Percentiles rank a stretch among this genome's conserved stretches.
Conservation (phyloP, 441 rosid genomes). For the Gossypium aridum region DNA sequence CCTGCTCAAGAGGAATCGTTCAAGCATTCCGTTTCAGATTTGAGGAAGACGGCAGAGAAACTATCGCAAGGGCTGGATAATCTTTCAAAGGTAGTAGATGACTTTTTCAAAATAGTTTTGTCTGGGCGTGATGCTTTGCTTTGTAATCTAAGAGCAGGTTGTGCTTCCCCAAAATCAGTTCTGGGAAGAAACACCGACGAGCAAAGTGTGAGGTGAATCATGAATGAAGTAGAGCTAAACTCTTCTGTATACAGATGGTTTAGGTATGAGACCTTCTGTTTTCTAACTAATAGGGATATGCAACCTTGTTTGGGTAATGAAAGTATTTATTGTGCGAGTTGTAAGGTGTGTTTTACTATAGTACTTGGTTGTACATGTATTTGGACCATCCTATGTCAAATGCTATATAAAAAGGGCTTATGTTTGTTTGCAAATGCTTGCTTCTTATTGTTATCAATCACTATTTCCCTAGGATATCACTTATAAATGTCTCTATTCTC, state of each 20-base stretch:
- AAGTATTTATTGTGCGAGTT: constrained; percentile 14
- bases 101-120: constrained; percentile 75
- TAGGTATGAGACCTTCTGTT: constrained; percentile 25
- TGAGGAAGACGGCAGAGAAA: constrained; percentile 27
- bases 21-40: constrained; percentile 31
- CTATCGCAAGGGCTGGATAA: constrained; percentile 60
- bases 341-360: constrained; percentile 4
- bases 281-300: constrained; percentile 4
- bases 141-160: constrained; percentile 52
- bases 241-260: constrained; percentile 19
- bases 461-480: not conserved
- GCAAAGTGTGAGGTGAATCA: constrained; percentile 21
- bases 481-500: not conserved
- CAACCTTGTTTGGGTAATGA: constrained; percentile 6
- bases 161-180: constrained; percentile 23
- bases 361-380: constrained; percentile 14
- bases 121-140: constrained; percentile 80
- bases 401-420: constrained; percentile 3
- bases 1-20: constrained; percentile 31
- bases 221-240: constrained; percentile 15
- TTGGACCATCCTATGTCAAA: constrained; percentile 7
- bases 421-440: not conserved
- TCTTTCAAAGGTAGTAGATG: constrained; percentile 65
- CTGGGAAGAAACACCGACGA: constrained; percentile 31
- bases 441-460: not conserved